These are phyloP conservation scores for Aspergillus affinis DNA, from an alignment of 495 filamentous ascomycete genomes.

Conservation along the genomic window DNA sequence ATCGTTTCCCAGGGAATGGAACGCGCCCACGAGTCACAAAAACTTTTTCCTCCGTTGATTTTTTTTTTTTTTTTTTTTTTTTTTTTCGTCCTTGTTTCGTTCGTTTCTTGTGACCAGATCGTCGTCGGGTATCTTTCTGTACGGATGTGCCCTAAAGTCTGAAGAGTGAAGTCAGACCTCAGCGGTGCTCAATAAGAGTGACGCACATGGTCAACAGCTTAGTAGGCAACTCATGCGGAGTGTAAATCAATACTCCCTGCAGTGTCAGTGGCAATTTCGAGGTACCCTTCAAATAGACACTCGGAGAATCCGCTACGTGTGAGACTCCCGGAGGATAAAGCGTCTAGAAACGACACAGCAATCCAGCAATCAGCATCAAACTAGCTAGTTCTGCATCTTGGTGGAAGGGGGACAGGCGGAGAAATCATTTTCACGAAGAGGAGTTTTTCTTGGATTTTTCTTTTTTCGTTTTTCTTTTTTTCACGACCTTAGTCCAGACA, in stretches of 20 bases:
- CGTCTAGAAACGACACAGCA: neutral
- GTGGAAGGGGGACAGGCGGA: neutral
- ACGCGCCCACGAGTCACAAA: neutral
- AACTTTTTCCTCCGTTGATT: slow-evolving; percentile 1
- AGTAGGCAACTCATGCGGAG: neutral
- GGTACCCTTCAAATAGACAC: neutral
- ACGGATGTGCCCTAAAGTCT: neutral
- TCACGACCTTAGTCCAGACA: slow-evolving; percentile 4
- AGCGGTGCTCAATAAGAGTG: neutral
- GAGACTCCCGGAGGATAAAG: neutral
- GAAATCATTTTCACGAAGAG: too few relatives aligned
- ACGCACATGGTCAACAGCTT: neutral
- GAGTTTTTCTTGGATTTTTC: too few relatives aligned
- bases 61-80: slow-evolving; percentile 6
- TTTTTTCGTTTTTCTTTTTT: neutral
- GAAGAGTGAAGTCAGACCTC: too few relatives aligned
- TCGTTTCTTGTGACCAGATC: slow-evolving; percentile 4
- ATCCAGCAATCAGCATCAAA: neutral
- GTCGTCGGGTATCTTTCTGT: slow-evolving; percentile 1
- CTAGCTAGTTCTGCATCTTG: neutral
- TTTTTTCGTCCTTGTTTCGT: neutral
- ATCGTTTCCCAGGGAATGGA: neutral
- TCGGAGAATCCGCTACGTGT: neutral
- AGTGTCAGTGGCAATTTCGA: neutral
- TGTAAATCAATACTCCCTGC: neutral